Conservation (phyloP, 495 filamentous ascomycete species). For the Penicillium egyptiacum region DNA sequence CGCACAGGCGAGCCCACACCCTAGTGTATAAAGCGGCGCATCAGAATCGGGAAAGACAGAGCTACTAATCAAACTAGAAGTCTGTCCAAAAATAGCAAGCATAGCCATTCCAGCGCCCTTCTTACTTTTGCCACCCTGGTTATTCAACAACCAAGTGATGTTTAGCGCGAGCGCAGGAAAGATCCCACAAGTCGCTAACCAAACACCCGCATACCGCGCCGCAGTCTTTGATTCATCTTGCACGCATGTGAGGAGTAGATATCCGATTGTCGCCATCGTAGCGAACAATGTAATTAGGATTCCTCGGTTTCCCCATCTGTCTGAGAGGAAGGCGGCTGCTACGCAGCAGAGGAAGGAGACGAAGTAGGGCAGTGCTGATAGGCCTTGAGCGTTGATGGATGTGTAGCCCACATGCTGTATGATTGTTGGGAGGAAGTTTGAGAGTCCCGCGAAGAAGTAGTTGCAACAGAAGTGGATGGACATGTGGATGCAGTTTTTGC, state of each 20-base stretch:
- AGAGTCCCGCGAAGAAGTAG: constrained; percentile 38
- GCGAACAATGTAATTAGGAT: constrained; percentile 59
- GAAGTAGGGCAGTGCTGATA: constrained; percentile 73
- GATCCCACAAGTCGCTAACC: constrained; percentile 62
- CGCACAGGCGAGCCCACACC: constrained; percentile 31
- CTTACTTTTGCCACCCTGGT: constrained; percentile 56
- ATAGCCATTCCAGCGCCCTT: constrained; percentile 34
- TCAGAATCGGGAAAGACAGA: constrained; percentile 30
- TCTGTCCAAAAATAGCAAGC: constrained; percentile 35
- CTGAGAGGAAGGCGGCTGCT: constrained; percentile 59
- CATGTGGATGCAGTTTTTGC: constrained; percentile 34
- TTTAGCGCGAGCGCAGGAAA: constrained; percentile 62
- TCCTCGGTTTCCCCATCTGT: constrained; percentile 62
- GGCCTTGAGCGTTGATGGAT: constrained; percentile 64
- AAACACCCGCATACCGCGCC: constrained; percentile 59
- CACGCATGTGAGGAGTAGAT: constrained; percentile 59
- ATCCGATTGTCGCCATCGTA: constrained; percentile 61
- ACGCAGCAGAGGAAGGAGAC: constrained; percentile 64
- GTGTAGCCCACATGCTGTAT: constrained; percentile 67
- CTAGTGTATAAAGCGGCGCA: constrained; percentile 28
- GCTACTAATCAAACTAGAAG: constrained; percentile 30
- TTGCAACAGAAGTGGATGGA: constrained; percentile 15
- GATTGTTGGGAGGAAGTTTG: constrained; percentile 75
- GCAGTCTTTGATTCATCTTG: constrained; percentile 40
- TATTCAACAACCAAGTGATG: constrained; percentile 63